Conservation (phyloP, 2,329 filamentous ascomycete genomes). For the Incumbomyces lentus region DNA sequence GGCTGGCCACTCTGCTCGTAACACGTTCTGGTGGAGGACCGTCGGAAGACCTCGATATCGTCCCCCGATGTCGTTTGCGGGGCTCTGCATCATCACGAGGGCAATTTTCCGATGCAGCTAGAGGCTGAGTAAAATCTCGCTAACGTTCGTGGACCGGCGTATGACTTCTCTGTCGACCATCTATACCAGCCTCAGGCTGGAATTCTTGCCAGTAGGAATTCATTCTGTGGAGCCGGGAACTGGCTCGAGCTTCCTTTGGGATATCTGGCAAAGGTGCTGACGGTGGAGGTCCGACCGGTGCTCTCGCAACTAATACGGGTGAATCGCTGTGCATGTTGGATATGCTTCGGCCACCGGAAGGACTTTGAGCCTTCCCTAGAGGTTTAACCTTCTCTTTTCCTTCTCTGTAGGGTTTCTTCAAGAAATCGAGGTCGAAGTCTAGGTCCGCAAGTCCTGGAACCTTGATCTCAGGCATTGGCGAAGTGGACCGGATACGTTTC, state of each 20-base stretch:
- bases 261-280: conserved; percentile 1
- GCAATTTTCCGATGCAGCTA: no score
- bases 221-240: no score
- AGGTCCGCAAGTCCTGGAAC: conserved; percentile 2
- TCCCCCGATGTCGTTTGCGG: neutral
- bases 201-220: no score
- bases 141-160: no score
- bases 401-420: neutral
- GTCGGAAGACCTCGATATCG: neutral
- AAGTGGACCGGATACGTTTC: neutral
- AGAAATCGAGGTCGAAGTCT: conserved; percentile 1
- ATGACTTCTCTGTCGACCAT: no score
- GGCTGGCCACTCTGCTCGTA: no score
- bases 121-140: no score
- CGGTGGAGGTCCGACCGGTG: conserved; percentile 4
- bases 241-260: neutral
- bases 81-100: neutral
- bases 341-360: neutral
- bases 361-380: neutral
- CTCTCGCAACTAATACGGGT: neutral
- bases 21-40: no score
- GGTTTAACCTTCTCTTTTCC: neutral
- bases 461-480: conserved; percentile 2
- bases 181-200: no score
- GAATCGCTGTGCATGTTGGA: neutral